Percentiles rank a stretch among this genome's conserved stretches.
phyloP scores from a whole-genome alignment of 352 stramenopile genomes.

The Pythium folliculosum region DNA sequence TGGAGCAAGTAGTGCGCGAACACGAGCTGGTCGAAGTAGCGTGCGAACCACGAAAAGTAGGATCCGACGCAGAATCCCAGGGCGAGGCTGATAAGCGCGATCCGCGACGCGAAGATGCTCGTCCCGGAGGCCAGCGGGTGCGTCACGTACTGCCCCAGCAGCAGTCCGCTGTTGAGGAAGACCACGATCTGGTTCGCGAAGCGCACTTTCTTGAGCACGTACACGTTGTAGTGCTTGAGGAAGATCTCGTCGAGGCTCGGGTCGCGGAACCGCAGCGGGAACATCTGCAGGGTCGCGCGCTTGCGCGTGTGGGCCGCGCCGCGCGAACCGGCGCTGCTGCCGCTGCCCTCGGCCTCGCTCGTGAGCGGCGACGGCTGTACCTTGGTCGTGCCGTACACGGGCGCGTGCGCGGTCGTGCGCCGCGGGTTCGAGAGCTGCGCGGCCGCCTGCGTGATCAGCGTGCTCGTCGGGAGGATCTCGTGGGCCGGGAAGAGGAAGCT shows the following conservation, averaged over 20 bases:
- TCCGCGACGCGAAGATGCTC: constrained; percentile 45
- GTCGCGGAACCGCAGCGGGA: constrained; percentile 65
- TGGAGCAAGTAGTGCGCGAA: constrained; percentile 53
- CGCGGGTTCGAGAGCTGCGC: constrained; percentile 28
- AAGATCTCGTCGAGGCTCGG: constrained; percentile 65
- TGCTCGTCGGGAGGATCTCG: constrained; percentile 46
- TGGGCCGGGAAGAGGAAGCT: constrained; percentile 44
- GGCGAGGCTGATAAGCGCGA: constrained; percentile 42
- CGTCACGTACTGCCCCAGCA: constrained; percentile 52
- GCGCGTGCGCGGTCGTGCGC: constrained; percentile 26
- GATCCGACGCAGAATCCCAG: constrained; percentile 45
- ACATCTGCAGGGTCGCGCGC: constrained; percentile 50
- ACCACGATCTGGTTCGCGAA: constrained; percentile 51
- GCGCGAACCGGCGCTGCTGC: not conserved
- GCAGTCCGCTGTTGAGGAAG: constrained; percentile 44
- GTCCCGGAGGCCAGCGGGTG: constrained; percentile 28
- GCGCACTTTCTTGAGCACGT: constrained; percentile 69
- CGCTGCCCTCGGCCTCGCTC: constrained; percentile 21
- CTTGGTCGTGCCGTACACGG: constrained; percentile 38
- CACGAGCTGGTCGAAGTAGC: constrained; percentile 52
- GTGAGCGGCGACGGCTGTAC: constrained; percentile 30
- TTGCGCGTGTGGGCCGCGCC: constrained; percentile 10
- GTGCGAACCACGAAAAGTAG: constrained; percentile 45
- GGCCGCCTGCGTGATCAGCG: constrained; percentile 37
- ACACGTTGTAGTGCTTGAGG: constrained; percentile 73